Percentiles rank a stretch among this genome's conserved stretches.
Conservation (phyloP, 2,329 filamentous ascomycete genomes). For the Fusarium luffae region DNA sequence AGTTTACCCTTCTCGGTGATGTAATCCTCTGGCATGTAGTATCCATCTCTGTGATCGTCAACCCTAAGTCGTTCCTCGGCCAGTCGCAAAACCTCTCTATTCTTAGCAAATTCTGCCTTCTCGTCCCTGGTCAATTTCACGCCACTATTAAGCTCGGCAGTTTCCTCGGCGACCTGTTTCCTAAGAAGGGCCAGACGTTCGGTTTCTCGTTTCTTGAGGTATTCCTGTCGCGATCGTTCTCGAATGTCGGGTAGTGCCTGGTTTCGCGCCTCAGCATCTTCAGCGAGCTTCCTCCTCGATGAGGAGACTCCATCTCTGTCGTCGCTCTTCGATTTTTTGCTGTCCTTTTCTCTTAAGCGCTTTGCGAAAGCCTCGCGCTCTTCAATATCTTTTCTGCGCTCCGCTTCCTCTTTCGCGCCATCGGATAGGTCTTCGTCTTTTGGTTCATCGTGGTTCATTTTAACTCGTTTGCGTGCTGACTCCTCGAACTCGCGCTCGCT, state of each 20-base stretch:
- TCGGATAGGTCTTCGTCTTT: conserved; percentile 66
- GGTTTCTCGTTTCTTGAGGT: conserved; percentile 90
- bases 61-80: conserved; percentile 88
- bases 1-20: conserved; percentile 94
- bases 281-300: conserved; percentile 61
- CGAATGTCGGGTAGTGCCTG: conserved; percentile 84
- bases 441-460: conserved; percentile 68
- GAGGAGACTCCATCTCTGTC: conserved; percentile 67
- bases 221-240: conserved; percentile 87
- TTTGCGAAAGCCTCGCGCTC: conserved; percentile 86
- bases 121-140: conserved; percentile 80
- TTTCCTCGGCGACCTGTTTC: conserved; percentile 90
- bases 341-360: conserved; percentile 77
- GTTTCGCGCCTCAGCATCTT: conserved; percentile 71
- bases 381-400: conserved; percentile 72
- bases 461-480: conserved; percentile 76
- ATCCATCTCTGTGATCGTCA: conserved; percentile 92
- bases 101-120: conserved; percentile 88
- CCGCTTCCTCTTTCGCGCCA: conserved; percentile 66
- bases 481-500: conserved; percentile 71
- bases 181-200: conserved; percentile 88
- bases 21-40: conserved; percentile 93
- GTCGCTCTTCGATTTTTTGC: conserved; percentile 75
- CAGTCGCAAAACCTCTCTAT: conserved; percentile 81
- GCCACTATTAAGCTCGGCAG: conserved; percentile 81